Evolutionary conservation across 495 filamentous ascomycete genomes (phyloP), one percentile per base, ranked within the genome.

Genomic region (Staphylotrichum longicolle): DNA sequence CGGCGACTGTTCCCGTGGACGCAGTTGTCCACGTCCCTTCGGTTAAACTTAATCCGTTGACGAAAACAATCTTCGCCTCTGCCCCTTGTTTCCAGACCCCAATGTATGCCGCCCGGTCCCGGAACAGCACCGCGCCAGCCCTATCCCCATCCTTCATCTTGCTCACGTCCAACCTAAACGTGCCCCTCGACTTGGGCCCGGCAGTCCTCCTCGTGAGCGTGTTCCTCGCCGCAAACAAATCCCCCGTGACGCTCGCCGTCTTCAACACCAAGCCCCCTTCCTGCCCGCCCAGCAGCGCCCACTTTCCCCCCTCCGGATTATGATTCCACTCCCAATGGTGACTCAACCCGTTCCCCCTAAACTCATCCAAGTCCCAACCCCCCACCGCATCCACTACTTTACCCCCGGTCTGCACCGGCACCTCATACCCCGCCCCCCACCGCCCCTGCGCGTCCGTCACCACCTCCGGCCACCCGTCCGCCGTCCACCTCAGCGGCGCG

Each of bases 291-390:
- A 9, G 7, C 11, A 70, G 47, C 32, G 37, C 7, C 37, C 46
- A 79, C 52, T 72, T 75, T 12, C 61, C 66, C 37, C 69, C 69
- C 42, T 85, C 80, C 0, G 83, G 83, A 58, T 85, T 84, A 47
- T 85, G 83, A 64, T 87, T 87, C 83, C 84, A 87, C 63, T 86
- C 83, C 82, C 82, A 85, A 35, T 76, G 68, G 0, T 73, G 67
- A 6, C 72, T 64, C 4, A 86, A 62, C 5, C 64, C 54, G 6
- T 60, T 42, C 0, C 70, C 77, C 7, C 57, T 55, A 58, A 85
- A 85, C n/a, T 53, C 68, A 58, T 85, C 81, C 42, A 64, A 6
- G 15, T 11, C 44, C 0, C 67, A 75, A 5, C 77, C 67, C 20
- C 62, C 58, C 0, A 55, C 58, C 20, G 59, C 58, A 0, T 55